phyloP scores from a whole-genome alignment of 805 yeast species.

The Kluyveromyces siamensis region DNA sequence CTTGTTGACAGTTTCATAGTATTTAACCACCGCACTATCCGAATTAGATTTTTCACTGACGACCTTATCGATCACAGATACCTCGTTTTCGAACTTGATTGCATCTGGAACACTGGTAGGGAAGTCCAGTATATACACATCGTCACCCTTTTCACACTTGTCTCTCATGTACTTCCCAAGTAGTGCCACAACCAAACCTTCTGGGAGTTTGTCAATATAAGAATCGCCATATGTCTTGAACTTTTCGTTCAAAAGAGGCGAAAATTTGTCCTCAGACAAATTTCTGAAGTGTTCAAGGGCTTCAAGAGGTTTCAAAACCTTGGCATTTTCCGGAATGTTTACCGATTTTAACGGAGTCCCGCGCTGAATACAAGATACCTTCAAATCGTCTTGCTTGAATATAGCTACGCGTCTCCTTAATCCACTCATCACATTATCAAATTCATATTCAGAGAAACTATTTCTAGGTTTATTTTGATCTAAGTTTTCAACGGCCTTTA shows the following conservation, averaged over 20 bases:
- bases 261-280: conserved; percentile 38
- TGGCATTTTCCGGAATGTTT: conserved; percentile 10
- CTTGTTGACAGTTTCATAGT: conserved; percentile 60
- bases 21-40: conserved; percentile 44
- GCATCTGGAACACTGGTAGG: conserved; percentile 60
- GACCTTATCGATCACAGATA: conserved; percentile 39
- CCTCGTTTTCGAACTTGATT: conserved; percentile 63
- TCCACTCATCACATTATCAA: conserved; percentile 39
- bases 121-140: conserved; percentile 45
- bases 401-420: conserved; percentile 41
- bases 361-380: conserved; percentile 33
- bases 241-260: conserved; percentile 42
- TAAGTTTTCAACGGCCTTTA: conserved; percentile 31
- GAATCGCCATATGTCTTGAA: conserved; percentile 21
- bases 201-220: conserved; percentile 24
- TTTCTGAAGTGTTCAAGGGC: conserved; percentile 39
- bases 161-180: conserved; percentile 25
- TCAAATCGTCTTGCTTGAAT: conserved; percentile 33
- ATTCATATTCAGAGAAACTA: conserved; percentile 29
- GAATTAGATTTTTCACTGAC: conserved; percentile 14
- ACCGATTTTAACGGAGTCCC: conserved; percentile 14
- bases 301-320: conserved; percentile 42
- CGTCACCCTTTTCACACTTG: conserved; percentile 29
- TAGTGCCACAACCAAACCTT: conserved; percentile 29
- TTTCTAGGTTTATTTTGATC: conserved; percentile 29